Conservation (phyloP, 1,139 yeast species). For the Lizanozyma gosingica region DNA sequence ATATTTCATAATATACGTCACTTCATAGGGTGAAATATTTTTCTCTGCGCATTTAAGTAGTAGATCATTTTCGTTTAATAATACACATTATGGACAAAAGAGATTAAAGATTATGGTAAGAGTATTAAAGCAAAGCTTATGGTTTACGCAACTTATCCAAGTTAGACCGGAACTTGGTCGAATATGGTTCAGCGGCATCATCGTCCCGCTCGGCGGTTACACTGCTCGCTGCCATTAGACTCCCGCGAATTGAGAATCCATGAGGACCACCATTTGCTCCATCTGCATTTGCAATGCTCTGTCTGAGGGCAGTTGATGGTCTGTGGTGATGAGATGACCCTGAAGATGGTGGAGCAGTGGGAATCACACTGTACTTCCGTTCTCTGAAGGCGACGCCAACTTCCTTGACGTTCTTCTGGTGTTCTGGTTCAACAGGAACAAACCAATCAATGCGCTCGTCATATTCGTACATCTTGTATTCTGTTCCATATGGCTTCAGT, state of each 20-base stretch:
- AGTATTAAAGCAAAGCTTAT: no score
- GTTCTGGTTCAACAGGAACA: slow-evolving; percentile 60
- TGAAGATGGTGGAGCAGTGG: slow-evolving; percentile 54
- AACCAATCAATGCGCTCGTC: slow-evolving; percentile 76
- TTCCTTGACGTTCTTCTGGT: slow-evolving; percentile 50
- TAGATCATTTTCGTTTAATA: no score
- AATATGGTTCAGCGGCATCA: background rate
- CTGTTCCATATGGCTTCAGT: slow-evolving; percentile 92
- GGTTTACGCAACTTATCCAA: background rate
- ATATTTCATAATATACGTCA: no score
- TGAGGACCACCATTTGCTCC: background rate
- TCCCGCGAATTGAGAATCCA: background rate
- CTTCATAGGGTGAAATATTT: no score
- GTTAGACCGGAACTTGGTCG: background rate
- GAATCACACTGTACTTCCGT: slow-evolving; percentile 62
- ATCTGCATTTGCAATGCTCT: background rate
- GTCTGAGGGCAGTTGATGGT: background rate
- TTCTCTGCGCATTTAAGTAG: no score
- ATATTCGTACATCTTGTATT: slow-evolving; percentile 82
- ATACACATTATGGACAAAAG: no score
- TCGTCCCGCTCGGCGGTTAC: background rate
- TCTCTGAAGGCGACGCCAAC: slow-evolving; percentile 60
- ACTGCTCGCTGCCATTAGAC: background rate
- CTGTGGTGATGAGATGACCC: background rate
- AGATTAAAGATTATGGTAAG: no score